Conservation (phyloP, 1,284 basidiomycete genomes). For the Microbotryum silenes-acaulis region DNA sequence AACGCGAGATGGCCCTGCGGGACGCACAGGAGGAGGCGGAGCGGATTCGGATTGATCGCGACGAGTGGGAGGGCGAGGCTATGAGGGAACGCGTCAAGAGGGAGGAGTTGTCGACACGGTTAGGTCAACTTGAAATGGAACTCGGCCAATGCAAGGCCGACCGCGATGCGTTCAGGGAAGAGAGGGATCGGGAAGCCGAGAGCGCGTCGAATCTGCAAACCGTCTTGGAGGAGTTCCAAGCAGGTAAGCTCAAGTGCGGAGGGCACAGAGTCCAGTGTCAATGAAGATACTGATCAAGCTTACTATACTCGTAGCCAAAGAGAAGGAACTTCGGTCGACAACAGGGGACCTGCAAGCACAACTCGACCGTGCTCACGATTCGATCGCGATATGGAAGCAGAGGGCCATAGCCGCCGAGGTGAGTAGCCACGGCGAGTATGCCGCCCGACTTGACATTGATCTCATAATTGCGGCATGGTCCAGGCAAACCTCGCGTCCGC, state of each 20-base stretch:
- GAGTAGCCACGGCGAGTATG: slow-evolving; percentile 15
- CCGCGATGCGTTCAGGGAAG: slow-evolving; percentile 50
- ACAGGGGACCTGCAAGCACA: slow-evolving; percentile 73
- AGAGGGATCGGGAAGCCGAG: slow-evolving; percentile 62
- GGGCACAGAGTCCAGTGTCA: not conserved
- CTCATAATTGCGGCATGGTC: not conserved
- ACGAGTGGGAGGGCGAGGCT: slow-evolving; percentile 76
- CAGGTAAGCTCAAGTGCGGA: slow-evolving; percentile 48
- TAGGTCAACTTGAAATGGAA: slow-evolving; percentile 57
- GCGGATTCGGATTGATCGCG: slow-evolving; percentile 68
- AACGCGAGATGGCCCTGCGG: slow-evolving; percentile 69
- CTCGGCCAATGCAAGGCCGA: slow-evolving; percentile 51
- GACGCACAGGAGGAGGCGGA: slow-evolving; percentile 76
- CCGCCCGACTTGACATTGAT: too few species aligned
- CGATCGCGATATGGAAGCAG: slow-evolving; percentile 74
- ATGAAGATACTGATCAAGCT: not conserved
- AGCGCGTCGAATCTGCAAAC: slow-evolving; percentile 77
- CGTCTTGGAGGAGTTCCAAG: slow-evolving; percentile 90
- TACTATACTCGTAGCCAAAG: slow-evolving; percentile 43
- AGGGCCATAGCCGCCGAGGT: slow-evolving; percentile 81
- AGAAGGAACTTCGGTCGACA: slow-evolving; percentile 55
- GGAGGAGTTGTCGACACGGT: slow-evolving; percentile 56
- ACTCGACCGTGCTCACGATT: slow-evolving; percentile 59
- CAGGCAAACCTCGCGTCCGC: slow-evolving; percentile 58
- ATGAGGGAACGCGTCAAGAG: slow-evolving; percentile 62